Base-by-base conservation (phyloP, 345 rosid species). In the Mercurialis annua region DNA sequence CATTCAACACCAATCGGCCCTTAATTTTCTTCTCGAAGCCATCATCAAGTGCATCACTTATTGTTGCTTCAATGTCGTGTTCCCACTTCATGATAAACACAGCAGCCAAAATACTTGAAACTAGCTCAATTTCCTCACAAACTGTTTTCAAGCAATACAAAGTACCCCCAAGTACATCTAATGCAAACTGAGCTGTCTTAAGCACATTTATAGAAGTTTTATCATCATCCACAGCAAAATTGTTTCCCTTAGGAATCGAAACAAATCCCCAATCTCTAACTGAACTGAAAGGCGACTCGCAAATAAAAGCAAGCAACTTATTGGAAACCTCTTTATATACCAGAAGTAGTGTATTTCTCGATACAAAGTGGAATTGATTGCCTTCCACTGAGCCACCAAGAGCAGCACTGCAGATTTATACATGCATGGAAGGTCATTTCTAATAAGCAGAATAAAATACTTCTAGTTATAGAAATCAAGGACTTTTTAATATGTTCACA, bases 21-120 rank as follows among this genome's bases (percentile, higher is more conserved):
- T 67, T 74, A 43, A 73, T 67, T 70, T 61, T 75, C 67, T 73
- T 71, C 68, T 72, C 51, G 10, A 67, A 66, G 67, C 78, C 86
- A 52, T 65, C 79, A 66, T 57, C 76, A 59, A 78, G 52, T n/a
- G 65, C 38, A 65, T 80, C 65, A 52, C 73, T 85, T 70, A 77
- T 30, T 4, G 71, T 64, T 26, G 66, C 66, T 64, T 59, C 71
- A 75, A 89, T 78, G 80, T 81, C 71, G 55, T 75, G 62, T 77
- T 94, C 97, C 91, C 95, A 85, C 71, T 77, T 72, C 59, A 89
- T 84, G 51, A 89, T 75, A 76, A 81, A 87, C 40, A 87, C 49
- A 42, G 85, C 84, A 59, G 92, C 85, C 65, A 81, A 65, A 74
- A 89, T 76, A 64, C 76, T 66, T 74, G 95, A 75, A 71, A 87